Evolutionary conservation across 169 alveolate genomes (phyloP).

Genomic region (Neospora caninum): DNA sequence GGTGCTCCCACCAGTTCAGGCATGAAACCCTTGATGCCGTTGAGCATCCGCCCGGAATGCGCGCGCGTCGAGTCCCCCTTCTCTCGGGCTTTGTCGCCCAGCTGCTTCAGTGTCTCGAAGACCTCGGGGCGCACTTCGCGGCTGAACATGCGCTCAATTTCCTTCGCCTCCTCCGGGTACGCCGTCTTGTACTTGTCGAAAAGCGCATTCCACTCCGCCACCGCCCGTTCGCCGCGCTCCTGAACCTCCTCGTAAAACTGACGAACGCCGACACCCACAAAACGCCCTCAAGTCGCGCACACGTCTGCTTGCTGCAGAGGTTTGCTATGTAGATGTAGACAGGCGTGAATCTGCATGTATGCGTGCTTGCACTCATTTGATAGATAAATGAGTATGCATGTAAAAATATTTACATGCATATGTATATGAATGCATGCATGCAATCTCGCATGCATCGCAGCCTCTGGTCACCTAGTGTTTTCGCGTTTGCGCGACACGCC

Average conservation of each 20-base stretch:
- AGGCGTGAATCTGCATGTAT: no score
- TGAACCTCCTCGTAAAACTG: constrained; percentile 67
- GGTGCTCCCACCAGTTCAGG: constrained; percentile 74
- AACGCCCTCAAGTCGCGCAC: neutral
- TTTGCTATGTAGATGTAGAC: constrained; percentile 6
- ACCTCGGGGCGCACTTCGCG: constrained; percentile 37
- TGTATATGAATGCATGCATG: no score
- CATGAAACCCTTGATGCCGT: constrained; percentile 56
- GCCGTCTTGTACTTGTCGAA: constrained; percentile 68
- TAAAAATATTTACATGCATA: no score
- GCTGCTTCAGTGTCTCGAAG: constrained; percentile 21
- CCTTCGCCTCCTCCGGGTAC: constrained; percentile 73
- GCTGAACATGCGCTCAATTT: constrained; percentile 62
- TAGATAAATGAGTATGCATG: no score
- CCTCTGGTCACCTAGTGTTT: no score
- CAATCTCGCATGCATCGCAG: no score
- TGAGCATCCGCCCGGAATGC: constrained; percentile 59
- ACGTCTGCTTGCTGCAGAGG: neutral
- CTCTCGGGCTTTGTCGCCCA: constrained; percentile 55
- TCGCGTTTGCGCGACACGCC: no score
- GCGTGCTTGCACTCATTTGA: no score
- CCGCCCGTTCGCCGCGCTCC: constrained; percentile 67
- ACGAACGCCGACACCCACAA: neutral
- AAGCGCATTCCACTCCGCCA: constrained; percentile 73
- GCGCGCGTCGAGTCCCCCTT: constrained; percentile 56